Evolutionary conservation across 768 basidiomycete genomes (phyloP), one percentile per base, ranked within the genome.

Genomic region (Russula griseocarnosa): DNA sequence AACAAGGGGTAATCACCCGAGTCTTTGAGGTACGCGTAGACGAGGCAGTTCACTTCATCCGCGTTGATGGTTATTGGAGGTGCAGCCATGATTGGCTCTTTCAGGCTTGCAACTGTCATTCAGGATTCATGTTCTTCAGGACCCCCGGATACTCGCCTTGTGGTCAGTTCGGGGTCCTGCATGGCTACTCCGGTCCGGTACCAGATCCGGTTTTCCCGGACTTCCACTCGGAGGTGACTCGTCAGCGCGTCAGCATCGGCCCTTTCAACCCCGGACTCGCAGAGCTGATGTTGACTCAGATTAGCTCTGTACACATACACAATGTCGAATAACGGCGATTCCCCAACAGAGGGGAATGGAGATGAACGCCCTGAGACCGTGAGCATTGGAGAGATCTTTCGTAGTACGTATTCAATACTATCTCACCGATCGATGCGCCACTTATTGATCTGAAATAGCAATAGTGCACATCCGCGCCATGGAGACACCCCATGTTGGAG

Each of bases 21-120:
- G 69, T 94, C 92, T 67, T 86, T 79, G 67, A 94, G 84, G 71
- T 92, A 94, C 2, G 92, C 82, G 73, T 93, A 86, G 53, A 94
- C 86, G 66, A 93, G 83, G 70, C 87, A 90, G 72, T 94, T 94
- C 65, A 94, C 80, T 72, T 93, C 89, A 68, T 92, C 90, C 42
- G 90, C 87, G 46, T 86, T 83, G 66, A 92, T 87, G 36, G 81
- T 79, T 54, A 88, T 81, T 55, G 81, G 80, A 60, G 79, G 60
- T 24, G 70, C 57, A 1, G 69, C 69, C 70, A 70, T 70, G 55
- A 36, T n/a, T 54, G 46, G 46, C 22, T 20, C 26, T 42, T 32
- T 16, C 34, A 40, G n/a, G 2, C 10, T 65, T 47, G n/a, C 32
- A 10, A 46, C 44, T 22, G 8, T 3, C n/a, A n/a, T n/a, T n/a